Conservation (phyloP, 2,329 filamentous ascomycete species). For the Chalaropsis ovoidea region DNA sequence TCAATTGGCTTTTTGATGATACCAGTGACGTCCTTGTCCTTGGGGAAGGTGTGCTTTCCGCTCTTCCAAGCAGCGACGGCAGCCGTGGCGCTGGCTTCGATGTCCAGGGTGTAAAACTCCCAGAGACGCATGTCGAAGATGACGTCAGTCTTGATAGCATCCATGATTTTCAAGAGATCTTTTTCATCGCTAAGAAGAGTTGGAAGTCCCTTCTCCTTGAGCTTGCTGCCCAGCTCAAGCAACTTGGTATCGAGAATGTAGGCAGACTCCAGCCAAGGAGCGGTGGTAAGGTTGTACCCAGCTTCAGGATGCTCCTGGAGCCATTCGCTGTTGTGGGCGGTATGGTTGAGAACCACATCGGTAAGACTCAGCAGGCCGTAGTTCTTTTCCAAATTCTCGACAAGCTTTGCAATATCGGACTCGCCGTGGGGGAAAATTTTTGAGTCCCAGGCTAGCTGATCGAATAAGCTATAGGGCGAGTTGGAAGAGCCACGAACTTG, state of each 20-base stretch:
- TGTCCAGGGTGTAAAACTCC: conserved; percentile 85
- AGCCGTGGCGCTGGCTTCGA: conserved; percentile 59
- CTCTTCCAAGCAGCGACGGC: conserved; percentile 62
- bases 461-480: conserved; percentile 92
- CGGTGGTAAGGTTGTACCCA: conserved; percentile 86
- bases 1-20: conserved; percentile 24
- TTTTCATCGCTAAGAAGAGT: conserved; percentile 58
- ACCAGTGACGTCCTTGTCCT: conserved; percentile 32
- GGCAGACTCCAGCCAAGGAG: conserved; percentile 63
- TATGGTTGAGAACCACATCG: conserved; percentile 97
- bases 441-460: conserved; percentile 81
- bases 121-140: conserved; percentile 70
- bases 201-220: conserved; percentile 63
- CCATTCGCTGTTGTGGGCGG: conserved; percentile 91
- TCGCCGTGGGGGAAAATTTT: conserved; percentile 75
- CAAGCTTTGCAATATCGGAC: conserved; percentile 64
- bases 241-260: conserved; percentile 51
- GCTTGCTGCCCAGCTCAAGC: conserved; percentile 64
- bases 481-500: conserved; percentile 84
- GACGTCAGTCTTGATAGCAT: conserved; percentile 69
- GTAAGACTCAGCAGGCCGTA: conserved; percentile 80
- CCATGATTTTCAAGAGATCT: conserved; percentile 73
- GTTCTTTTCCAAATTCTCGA: conserved; percentile 71
- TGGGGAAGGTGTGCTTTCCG: conserved; percentile 47
- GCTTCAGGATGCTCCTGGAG: conserved; percentile 87